Evolutionary conservation across 768 basidiomycete genomes (phyloP), one percentile per base, ranked within the genome.

Genomic region (Tricholoma hemisulphureum): DNA sequence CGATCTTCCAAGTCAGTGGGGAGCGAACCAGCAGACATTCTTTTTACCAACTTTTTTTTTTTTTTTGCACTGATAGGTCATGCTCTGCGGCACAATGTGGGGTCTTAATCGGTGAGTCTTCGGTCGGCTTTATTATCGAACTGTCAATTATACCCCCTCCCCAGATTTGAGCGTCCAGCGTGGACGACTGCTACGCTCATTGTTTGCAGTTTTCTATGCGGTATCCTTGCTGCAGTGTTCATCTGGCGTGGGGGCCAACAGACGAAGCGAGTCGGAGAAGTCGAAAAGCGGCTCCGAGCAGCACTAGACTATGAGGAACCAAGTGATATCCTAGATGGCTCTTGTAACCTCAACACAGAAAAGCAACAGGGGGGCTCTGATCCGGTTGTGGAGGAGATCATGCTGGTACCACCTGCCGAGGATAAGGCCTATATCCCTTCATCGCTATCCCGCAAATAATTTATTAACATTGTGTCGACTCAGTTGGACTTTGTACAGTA

Each of bases 11-110:
- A 73, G 86, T 84, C 51, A 61, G 64, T 58, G 43, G 54, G 31
- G n/a, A 18, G 32, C 23, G 18, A 23, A 6, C 29, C 14, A 55
- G 16, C 20, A 39, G 13, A n/a, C n/a, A 6, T 28, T 16, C 13
- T 56, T 48, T 28, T 4, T n/a, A 28, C 26, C 29, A 29, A 29
- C 52, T 51, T 48, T 29, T 26, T 35, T 16, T n/a, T 53, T 51
- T 48, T 29, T 26, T 35, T 16, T n/a, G 31, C 29, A 51, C 2
- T 58, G 16, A 16, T 18, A 87, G 82, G 77, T 82, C 48, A 78
- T 87, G 18, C 73, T 92, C 6, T 89, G 90, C 63, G 87, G 82
- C 9, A 83, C 80, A 45, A 92, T 93, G 90, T 93, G 91, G 92
- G 80, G 85, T 7, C 64, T 93, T 65, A 83, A 91, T 64, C 77